Evolutionary conservation across 2,329 filamentous ascomycete genomes (phyloP), one percentile per base, ranked within the genome.

Genomic region (Venturiaceae sp.): DNA sequence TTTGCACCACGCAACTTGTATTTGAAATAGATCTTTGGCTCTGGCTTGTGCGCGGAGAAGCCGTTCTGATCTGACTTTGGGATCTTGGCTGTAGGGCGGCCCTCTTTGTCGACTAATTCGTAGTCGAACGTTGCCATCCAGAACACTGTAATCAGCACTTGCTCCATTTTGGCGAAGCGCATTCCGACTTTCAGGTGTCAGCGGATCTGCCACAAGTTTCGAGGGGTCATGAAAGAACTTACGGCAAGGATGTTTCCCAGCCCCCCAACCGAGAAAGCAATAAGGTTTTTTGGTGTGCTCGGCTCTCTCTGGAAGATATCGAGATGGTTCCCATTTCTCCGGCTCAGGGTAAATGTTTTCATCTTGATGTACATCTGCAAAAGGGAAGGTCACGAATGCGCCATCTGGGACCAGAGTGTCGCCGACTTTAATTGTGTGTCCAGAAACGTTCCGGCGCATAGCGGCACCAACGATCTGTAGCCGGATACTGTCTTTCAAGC

Each of bases 101-200:
- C 78, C 2, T 69, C 58, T 44, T 66, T 66, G 44, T 81, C 73
- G 19, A 66, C 64, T 3, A 79, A 67, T 7, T 69, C 63, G 58
- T 76, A 77, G 58, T 81, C 75, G 57, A 81, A 82, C 44, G 72
- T 72, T 2, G 78, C 74, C 16, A 79, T 57, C 58, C 81, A 80
- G 53, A 76, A 73, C 1, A 77, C 77, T 0, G 72, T 74, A 30
- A 80, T 77, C 60, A 82, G 67, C 55, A 73, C 75, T 59, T 76
- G 74, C 64, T 82, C 78, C 1, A 83, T 66, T 61, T 81, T 81
- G 1, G 80, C 80, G 65, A 82, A 80, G 58, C 70, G 72, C 72
- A 67, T 67, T 11, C 68, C 68, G 3, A 46, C 41, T 46, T 14
- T 19, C 41, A 23, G 28, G 41, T 5, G 11, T 46, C 8, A 46